These are phyloP conservation scores for Endotrypanum monterogeii DNA, from an alignment of 208 protist genomes.

Conservation along the genomic window DNA sequence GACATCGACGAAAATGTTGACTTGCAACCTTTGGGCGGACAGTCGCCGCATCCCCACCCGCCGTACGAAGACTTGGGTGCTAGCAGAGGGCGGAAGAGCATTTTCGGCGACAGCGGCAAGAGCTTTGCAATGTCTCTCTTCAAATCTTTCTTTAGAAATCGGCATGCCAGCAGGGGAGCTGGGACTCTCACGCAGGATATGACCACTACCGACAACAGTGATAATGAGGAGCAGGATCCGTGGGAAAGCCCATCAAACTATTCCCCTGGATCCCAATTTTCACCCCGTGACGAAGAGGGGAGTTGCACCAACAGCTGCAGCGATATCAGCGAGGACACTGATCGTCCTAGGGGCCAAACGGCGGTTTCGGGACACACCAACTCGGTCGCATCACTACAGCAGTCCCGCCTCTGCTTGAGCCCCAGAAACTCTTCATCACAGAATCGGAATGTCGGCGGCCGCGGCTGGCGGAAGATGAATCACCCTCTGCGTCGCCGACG, in stretches of 20 bases:
- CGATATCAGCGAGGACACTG: neutral
- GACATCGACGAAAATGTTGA: slow-evolving; percentile 1
- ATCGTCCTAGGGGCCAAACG: neutral
- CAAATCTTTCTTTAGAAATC: slow-evolving; percentile 50
- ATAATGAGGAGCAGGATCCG: slow-evolving; percentile 4
- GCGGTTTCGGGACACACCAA: neutral
- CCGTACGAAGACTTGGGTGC: slow-evolving; percentile 1
- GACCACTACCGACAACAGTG: slow-evolving; percentile 6
- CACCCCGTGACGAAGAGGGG: neutral
- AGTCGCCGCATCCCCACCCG: neutral
- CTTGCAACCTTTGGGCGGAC: neutral
- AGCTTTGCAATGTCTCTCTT: slow-evolving; percentile 64
- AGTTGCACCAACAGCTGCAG: neutral
- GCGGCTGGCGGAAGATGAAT: neutral
- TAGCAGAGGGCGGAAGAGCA: neutral
- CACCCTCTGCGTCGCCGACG: neutral
- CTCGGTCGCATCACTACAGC: slow-evolving; percentile 4
- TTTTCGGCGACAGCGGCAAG: slow-evolving; percentile 1
- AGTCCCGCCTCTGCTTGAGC: slow-evolving; percentile 12
- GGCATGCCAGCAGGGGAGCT: slow-evolving; percentile 7
- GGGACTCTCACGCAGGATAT: slow-evolving; percentile 10
- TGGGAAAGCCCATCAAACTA: slow-evolving; percentile 11
- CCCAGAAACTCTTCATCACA: neutral
- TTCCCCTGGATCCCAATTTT: neutral
- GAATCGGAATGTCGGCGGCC: neutral